Conservation (phyloP, 768 basidiomycete species). For the Kwoniella shandongensis region DNA sequence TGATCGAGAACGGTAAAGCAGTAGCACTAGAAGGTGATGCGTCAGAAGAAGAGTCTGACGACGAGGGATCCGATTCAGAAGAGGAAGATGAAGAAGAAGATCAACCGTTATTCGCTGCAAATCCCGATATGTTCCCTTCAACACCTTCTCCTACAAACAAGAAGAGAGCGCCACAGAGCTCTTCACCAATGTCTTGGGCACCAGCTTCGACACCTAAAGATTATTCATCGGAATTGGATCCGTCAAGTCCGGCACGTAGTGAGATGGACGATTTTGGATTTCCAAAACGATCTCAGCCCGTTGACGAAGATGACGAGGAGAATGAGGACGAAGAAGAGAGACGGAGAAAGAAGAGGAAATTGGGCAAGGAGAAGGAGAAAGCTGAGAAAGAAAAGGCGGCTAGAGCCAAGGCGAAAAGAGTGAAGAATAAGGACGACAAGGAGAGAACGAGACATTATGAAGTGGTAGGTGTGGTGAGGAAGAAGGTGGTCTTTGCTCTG, state of each 20-base stretch:
- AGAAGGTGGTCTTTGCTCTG: constrained; percentile 51
- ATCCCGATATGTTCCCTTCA: not conserved
- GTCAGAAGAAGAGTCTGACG: constrained; percentile 8
- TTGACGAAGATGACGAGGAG: constrained; percentile 16
- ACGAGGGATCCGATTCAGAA: constrained; percentile 1
- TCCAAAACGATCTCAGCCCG: not conserved
- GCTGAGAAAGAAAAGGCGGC: constrained; percentile 3
- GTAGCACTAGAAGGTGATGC: constrained; percentile 14
- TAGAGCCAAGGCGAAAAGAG: not conserved
- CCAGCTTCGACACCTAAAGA: constrained; percentile 33
- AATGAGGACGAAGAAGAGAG: constrained; percentile 11
- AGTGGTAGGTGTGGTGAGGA: constrained; percentile 48
- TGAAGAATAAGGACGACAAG: constrained; percentile 7
- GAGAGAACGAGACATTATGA: constrained; percentile 47
- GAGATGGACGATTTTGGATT: constrained; percentile 5
- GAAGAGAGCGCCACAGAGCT: constrained; percentile 17
- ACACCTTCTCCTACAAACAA: not conserved
- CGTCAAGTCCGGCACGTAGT: constrained; percentile 27
- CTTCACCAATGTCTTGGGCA: constrained; percentile 23
- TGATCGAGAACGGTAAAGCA: not conserved
- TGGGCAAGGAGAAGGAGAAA: constrained; percentile 11
- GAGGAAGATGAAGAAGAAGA: constrained; percentile 15
- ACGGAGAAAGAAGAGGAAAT: constrained; percentile 4
- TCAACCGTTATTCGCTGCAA: constrained; percentile 5
- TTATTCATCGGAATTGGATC: constrained; percentile 49